Percentiles rank a stretch among this genome's conserved stretches.
Conservation (phyloP, 1,284 basidiomycete genomes). For the Meira nashicola region DNA sequence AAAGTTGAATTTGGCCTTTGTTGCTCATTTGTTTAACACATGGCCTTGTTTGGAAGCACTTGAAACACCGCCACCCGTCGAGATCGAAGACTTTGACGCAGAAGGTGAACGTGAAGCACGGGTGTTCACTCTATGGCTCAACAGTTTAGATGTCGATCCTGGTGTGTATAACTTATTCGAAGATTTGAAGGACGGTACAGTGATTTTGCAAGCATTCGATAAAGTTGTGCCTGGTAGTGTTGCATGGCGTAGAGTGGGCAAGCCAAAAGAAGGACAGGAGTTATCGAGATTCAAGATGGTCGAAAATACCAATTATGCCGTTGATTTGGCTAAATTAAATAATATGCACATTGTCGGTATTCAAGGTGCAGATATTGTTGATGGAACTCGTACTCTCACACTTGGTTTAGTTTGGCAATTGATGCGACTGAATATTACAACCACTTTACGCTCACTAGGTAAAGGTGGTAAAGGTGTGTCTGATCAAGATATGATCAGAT, state of each 20-base stretch:
- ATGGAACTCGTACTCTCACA: constrained; percentile 82
- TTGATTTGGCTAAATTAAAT: constrained; percentile 86
- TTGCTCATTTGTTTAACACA: constrained; percentile 97
- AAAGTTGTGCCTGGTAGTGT: constrained; percentile 88
- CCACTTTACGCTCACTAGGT: constrained; percentile 75
- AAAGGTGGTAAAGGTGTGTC: constrained; percentile 73
- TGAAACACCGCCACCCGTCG: constrained; percentile 69
- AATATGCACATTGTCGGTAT: constrained; percentile 95
- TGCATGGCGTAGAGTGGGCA: constrained; percentile 86
- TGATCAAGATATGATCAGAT: constrained; percentile 88
- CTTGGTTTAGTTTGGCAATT: constrained; percentile 96
- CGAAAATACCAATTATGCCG: constrained; percentile 94
- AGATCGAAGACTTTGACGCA: constrained; percentile 94
- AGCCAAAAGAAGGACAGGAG: constrained; percentile 75
- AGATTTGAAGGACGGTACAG: constrained; percentile 80
- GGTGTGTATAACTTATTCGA: constrained; percentile 95
- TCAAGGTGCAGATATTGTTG: constrained; percentile 94
- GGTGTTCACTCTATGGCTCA: constrained; percentile 96
- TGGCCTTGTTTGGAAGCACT: constrained; percentile 71
- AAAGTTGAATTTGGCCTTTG: constrained; percentile 96
- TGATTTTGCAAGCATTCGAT: constrained; percentile 93
- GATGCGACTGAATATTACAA: constrained; percentile 88
- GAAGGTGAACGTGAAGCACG: constrained; percentile 96
- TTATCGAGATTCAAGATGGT: constrained; percentile 93
- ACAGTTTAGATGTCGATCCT: constrained; percentile 91